These are phyloP conservation scores for Venturia effusa DNA, from an alignment of 2,329 filamentous ascomycete genomes.

Conservation along the genomic window DNA sequence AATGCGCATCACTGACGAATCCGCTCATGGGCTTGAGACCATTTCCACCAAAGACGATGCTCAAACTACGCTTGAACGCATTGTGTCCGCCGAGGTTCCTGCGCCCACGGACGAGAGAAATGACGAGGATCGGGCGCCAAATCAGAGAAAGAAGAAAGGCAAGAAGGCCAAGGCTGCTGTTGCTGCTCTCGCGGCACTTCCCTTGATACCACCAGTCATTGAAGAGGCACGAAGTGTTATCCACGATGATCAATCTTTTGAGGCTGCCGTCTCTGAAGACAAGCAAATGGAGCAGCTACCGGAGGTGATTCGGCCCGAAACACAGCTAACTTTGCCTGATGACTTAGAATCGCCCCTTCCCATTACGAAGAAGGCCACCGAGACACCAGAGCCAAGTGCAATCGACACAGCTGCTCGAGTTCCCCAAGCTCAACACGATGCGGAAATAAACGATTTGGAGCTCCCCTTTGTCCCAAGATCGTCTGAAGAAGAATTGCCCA, in stretches of 20 bases:
- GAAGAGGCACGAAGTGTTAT: not conserved
- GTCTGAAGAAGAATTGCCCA: not conserved
- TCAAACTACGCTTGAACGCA: not conserved
- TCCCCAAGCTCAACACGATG: not conserved
- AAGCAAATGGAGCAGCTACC: not conserved
- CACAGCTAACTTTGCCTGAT: not conserved
- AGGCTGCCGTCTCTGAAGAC: not conserved
- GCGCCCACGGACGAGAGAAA: not conserved
- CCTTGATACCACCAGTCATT: not conserved
- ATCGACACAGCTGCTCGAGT: not conserved
- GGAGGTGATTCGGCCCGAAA: not conserved
- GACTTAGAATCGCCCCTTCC: not conserved
- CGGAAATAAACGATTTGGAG: not conserved
- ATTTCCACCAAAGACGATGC: not conserved
- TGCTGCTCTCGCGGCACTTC: not conserved
- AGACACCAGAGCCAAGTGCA: too few species aligned
- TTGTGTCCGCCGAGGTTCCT: not conserved
- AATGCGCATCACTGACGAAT: not conserved
- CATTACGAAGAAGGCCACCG: not conserved
- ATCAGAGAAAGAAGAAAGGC: slow-evolving; percentile 32
- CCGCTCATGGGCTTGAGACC: not conserved
- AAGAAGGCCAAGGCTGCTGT: slow-evolving; percentile 30
- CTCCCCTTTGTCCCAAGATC: not conserved
- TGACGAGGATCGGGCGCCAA: not conserved
- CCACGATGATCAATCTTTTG: not conserved